Evolutionary conservation across 805 yeast genomes (phyloP).

Genomic region (Kodamaea leandrae): DNA sequence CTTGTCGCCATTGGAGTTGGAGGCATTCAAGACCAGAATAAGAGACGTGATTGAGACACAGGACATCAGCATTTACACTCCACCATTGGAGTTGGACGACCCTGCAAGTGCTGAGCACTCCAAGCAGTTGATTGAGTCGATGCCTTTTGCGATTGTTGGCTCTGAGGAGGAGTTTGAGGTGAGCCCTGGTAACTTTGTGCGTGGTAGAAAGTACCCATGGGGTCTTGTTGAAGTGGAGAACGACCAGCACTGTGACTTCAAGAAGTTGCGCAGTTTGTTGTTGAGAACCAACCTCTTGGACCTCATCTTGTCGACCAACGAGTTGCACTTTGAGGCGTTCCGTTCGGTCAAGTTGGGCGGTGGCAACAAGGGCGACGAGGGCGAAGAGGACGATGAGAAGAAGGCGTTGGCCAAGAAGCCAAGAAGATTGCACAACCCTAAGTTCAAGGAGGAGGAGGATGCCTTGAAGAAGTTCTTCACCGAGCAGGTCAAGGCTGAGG

Average conservation of each 20-base stretch:
- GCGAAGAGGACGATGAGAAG: constrained; percentile 19
- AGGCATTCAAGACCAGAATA: constrained; percentile 67
- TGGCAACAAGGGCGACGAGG: constrained; percentile 25
- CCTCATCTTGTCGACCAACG: constrained; percentile 74
- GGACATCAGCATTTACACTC: constrained; percentile 78
- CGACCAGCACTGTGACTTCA: constrained; percentile 81
- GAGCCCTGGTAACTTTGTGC: constrained; percentile 59
- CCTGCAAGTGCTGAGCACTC: constrained; percentile 77
- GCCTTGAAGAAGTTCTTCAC: constrained; percentile 91
- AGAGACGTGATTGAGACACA: constrained; percentile 82
- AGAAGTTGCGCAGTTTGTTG: constrained; percentile 72
- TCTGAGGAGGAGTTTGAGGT: constrained; percentile 69
- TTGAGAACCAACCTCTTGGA: constrained; percentile 84
- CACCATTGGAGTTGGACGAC: constrained; percentile 75
- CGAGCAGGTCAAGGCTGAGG: constrained; percentile 94
- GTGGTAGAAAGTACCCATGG: constrained; percentile 89
- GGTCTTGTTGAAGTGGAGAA: constrained; percentile 86
- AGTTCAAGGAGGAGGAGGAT: constrained; percentile 94
- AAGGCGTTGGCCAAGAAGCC: constrained; percentile 41
- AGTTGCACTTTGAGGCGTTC: constrained; percentile 74
- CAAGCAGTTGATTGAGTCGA: constrained; percentile 71
- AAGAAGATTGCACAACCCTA: constrained; percentile 72
- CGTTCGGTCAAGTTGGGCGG: constrained; percentile 67
- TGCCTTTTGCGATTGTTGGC: constrained; percentile 87
- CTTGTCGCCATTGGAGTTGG: constrained; percentile 66